Percentiles rank a stretch among this genome's conserved stretches.
Conservation (phyloP, 768 basidiomycete genomes). For the Leccinum ochraceum region DNA sequence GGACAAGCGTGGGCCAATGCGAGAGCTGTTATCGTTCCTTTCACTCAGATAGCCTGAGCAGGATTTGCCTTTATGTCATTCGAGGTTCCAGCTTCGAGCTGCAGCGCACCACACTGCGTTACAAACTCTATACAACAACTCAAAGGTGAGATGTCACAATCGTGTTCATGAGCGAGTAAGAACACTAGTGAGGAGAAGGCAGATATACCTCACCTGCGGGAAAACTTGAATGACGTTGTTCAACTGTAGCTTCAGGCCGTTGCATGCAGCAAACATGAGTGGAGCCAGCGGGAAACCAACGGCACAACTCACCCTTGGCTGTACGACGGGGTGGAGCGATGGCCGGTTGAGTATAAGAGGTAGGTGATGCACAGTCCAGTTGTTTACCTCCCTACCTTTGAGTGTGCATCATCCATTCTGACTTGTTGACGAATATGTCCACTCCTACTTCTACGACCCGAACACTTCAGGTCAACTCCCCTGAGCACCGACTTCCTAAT, state of each 20-base stretch:
- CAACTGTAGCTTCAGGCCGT: background rate
- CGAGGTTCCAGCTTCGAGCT: slow-evolving; percentile 3
- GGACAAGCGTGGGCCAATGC: slow-evolving; percentile 11
- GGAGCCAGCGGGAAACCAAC: background rate
- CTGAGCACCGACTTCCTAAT: slow-evolving; percentile 1
- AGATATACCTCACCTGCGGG: slow-evolving; percentile 21
- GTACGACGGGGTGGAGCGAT: slow-evolving; percentile 2
- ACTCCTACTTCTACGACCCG: slow-evolving; percentile 5
- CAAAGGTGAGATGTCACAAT: slow-evolving; percentile 12
- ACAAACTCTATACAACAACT: background rate
- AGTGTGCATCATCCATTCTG: slow-evolving; percentile 7
- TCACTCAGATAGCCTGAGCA: slow-evolving; percentile 22
- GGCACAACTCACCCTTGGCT: background rate
- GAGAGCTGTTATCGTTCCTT: slow-evolving; percentile 6
- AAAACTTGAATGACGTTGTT: slow-evolving; percentile 9
- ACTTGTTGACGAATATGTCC: slow-evolving; percentile 15
- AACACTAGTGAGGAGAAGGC: slow-evolving; percentile 6
- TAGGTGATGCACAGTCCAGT: background rate
- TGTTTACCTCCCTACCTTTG: slow-evolving; percentile 1
- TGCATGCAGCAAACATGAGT: slow-evolving; percentile 6
- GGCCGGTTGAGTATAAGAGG: slow-evolving; percentile 25
- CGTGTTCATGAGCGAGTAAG: slow-evolving; percentile 1
- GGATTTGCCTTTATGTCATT: slow-evolving; percentile 24
- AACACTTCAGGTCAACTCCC: background rate
- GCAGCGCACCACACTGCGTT: slow-evolving; percentile 1